Conservation (phyloP, 2,329 filamentous ascomycete genomes). For the Pseudogymnoascus sp. region DNA sequence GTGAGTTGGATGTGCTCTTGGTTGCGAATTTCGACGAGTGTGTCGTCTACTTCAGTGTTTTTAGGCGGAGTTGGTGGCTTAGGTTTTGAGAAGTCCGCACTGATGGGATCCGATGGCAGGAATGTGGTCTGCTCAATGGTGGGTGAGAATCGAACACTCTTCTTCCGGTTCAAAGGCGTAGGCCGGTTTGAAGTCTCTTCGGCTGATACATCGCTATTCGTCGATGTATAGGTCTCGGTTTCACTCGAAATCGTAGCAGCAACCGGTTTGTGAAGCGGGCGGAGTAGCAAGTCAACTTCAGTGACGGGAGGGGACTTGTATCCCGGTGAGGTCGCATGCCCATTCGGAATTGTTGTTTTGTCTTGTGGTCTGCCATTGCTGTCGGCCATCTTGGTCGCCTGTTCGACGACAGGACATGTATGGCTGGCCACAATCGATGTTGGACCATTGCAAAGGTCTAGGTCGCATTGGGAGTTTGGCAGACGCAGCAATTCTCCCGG, state of each 20-base stretch:
- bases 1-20: constrained; percentile 89
- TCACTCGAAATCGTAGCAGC: background rate
- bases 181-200: background rate
- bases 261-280: background rate
- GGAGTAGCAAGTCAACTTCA: background rate
- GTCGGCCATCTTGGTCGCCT: background rate
- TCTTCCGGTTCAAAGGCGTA: constrained; percentile 33
- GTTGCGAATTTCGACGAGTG: constrained; percentile 35
- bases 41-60: constrained; percentile 20
- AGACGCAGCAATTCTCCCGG: constrained; percentile 43
- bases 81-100: background rate
- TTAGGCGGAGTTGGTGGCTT: constrained; percentile 18
- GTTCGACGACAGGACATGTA: background rate
- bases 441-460: background rate
- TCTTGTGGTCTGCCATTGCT: background rate
- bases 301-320: background rate
- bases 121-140: constrained; percentile 59
- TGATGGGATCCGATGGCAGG: constrained; percentile 37
- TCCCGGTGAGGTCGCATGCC: background rate
- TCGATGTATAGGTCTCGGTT: background rate
- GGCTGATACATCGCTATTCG: background rate
- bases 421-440: background rate
- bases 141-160: constrained; percentile 65
- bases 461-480: constrained; percentile 45
- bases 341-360: background rate